These are phyloP conservation scores for Babjeviella inositovora DNA, from an alignment of 805 yeast species.

Conservation along the genomic window DNA sequence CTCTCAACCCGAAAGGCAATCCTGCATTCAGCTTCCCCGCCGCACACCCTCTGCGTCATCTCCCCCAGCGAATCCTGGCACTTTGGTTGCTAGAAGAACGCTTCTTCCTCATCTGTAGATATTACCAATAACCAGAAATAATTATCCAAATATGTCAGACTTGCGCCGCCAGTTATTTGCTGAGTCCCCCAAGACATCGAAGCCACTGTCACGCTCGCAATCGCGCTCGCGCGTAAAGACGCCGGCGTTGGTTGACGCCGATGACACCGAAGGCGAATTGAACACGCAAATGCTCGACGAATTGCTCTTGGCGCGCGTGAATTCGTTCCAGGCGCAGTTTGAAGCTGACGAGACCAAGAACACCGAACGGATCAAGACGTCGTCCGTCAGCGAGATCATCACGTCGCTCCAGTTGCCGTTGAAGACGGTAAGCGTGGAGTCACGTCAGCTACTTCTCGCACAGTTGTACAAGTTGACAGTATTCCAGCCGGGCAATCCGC, in stretches of 20 bases:
- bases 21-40: too few relatives aligned
- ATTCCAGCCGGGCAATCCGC: constrained; percentile 21
- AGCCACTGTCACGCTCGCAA: not conserved
- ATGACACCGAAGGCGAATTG: not conserved
- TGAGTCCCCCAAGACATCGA: not conserved
- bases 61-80: too few relatives aligned
- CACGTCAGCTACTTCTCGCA: constrained; percentile 31
- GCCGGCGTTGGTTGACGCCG: not conserved
- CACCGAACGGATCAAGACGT: constrained; percentile 5
- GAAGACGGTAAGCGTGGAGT: constrained; percentile 24
- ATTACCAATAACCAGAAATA: too few relatives aligned
- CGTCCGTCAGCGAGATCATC: constrained; percentile 25
- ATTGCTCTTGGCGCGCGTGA: not conserved
- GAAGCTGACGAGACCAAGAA: constrained; percentile 3
- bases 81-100: too few relatives aligned
- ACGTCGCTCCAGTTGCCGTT: constrained; percentile 21
- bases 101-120: too few relatives aligned
- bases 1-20: too few relatives aligned
- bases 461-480: constrained; percentile 31
- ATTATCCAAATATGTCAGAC: not conserved
- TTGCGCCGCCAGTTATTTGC: not conserved
- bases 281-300: not conserved
- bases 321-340: not conserved
- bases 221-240: not conserved
- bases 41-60: too few relatives aligned